A percentile compares a stretch with the other conserved stretches of the same genome.
phyloP scores from a whole-genome alignment of 2,329 filamentous ascomycete genomes.

The Talaromyces rugulosus region DNA sequence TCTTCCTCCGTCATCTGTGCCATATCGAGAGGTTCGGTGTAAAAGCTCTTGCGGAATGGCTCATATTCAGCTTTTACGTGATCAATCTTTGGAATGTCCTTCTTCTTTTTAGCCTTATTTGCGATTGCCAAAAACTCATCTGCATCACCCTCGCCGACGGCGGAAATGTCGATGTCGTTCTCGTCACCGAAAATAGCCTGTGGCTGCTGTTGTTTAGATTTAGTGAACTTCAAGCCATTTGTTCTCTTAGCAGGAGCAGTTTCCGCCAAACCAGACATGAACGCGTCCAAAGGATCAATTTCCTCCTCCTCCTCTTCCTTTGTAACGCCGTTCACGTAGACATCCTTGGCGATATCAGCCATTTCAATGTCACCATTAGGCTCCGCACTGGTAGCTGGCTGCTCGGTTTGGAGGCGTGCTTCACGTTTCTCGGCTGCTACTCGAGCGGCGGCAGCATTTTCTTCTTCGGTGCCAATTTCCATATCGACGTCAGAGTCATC shows the following conservation, averaged over 20 bases:
- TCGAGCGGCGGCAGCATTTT: slow-evolving; percentile 77
- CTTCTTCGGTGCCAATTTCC: slow-evolving; percentile 80
- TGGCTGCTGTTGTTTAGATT: slow-evolving; percentile 61
- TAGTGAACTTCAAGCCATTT: slow-evolving; percentile 30
- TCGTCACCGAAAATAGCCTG: slow-evolving; percentile 84
- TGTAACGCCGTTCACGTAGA: slow-evolving; percentile 34
- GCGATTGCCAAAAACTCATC: slow-evolving; percentile 62
- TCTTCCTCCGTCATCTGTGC: slow-evolving; percentile 80
- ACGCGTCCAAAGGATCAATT: slow-evolving; percentile 90
- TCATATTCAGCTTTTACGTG: slow-evolving; percentile 83
- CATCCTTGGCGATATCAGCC: slow-evolving; percentile 30
- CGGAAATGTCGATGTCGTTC: slow-evolving; percentile 65
- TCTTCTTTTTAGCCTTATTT: slow-evolving; percentile 72
- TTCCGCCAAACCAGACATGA: slow-evolving; percentile 72
- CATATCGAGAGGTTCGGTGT: slow-evolving; percentile 82
- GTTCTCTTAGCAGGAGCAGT: slow-evolving; percentile 42
- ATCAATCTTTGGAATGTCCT: slow-evolving; percentile 84
- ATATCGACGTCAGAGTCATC: slow-evolving; percentile 71
- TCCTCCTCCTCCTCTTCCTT: slow-evolving; percentile 54
- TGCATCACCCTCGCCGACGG: slow-evolving; percentile 57
- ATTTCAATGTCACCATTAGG: slow-evolving; percentile 26
- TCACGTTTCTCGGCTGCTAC: slow-evolving; percentile 82
- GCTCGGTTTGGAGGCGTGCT: slow-evolving; percentile 53
- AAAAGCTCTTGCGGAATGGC: slow-evolving; percentile 89
- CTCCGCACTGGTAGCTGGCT: slow-evolving; percentile 23